Evolutionary conservation across 768 basidiomycete species (phyloP).

Genomic region (Mycena epipterygia): DNA sequence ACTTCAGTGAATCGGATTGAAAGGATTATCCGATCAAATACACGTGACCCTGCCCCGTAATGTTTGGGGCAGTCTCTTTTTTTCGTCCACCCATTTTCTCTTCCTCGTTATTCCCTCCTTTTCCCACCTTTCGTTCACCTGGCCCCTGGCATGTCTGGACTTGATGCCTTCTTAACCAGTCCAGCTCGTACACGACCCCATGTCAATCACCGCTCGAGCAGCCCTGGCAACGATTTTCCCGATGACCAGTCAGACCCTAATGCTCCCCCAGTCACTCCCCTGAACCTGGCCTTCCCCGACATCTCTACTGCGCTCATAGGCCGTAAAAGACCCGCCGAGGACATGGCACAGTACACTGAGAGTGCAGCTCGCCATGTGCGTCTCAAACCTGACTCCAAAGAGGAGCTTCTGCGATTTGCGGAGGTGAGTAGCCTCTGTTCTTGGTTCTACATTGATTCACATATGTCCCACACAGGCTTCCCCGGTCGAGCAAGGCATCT

Average conservation of each 20-base stretch:
- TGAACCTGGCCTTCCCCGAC: not conserved
- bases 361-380: not conserved
- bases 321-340: not conserved
- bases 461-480: not conserved
- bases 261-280: not conserved
- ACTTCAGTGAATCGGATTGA: no score
- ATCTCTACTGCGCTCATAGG: not conserved
- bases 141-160: no score
- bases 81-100: no score
- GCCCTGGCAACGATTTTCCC: no score
- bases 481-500: not conserved
- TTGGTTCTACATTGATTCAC: not conserved
- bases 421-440: not conserved
- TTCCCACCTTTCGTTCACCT: no score
- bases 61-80: no score
- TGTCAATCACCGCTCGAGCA: no score
- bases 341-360: not conserved
- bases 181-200: no score
- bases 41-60: no score
- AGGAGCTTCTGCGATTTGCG: not conserved
- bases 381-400: not conserved
- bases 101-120: no score
- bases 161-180: no score
- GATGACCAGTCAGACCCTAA: not conserved
- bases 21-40: no score